A percentile compares a stretch with the other conserved stretches of the same genome.
Conservation (phyloP, 495 filamentous ascomycete genomes). For the Xylaria longipes region DNA sequence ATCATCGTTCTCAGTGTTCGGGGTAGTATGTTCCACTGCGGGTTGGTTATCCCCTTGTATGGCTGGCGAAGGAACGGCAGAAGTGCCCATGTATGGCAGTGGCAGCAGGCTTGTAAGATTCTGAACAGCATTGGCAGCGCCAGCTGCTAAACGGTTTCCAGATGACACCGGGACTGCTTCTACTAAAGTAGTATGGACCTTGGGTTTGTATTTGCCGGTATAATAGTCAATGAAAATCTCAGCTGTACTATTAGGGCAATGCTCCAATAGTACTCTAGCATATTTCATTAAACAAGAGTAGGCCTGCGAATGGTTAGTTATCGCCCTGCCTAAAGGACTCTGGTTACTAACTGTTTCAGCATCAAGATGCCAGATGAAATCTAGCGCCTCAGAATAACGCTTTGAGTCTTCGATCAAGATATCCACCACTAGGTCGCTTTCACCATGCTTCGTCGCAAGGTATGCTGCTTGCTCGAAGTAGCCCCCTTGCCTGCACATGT, state of each 20-base stretch:
- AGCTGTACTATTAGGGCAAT: constrained; percentile 81
- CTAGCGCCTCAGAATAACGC: constrained; percentile 82
- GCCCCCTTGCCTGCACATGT: constrained; percentile 97
- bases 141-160: constrained; percentile 58
- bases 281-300: constrained; percentile 95
- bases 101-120: constrained; percentile 84
- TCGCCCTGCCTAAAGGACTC: not conserved
- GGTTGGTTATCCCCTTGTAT: constrained; percentile 45
- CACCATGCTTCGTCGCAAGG: constrained; percentile 89
- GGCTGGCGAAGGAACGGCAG: constrained; percentile 51
- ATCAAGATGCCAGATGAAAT: constrained; percentile 88
- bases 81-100: constrained; percentile 80
- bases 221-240: constrained; percentile 92
- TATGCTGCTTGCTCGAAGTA: constrained; percentile 97
- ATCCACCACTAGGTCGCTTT: constrained; percentile 92
- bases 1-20: constrained; percentile 40
- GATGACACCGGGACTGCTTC: constrained; percentile 53
- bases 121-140: constrained; percentile 68
- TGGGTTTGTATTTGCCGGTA: constrained; percentile 80
- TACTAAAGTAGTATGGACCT: constrained; percentile 63
- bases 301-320: constrained; percentile 60
- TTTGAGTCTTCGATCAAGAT: constrained; percentile 95
- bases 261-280: constrained; percentile 82
- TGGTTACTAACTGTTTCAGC: constrained; percentile 67
- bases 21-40: constrained; percentile 42